Evolutionary conservation across 2,329 filamentous ascomycete species (phyloP), one percentile per base, ranked within the genome.

Genomic region (Exophiala mesophila): DNA sequence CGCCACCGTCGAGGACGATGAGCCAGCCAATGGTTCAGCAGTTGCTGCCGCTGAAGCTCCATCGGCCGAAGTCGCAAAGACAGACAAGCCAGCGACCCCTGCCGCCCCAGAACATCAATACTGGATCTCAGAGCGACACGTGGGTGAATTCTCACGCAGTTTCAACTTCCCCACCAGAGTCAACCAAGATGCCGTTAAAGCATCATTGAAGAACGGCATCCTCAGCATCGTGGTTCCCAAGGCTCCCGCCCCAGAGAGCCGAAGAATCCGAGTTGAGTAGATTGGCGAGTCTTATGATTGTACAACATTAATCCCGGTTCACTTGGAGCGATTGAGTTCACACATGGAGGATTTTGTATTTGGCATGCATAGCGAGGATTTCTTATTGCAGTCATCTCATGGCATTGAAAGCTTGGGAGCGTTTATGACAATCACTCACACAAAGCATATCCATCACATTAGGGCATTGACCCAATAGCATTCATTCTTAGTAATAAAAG

Each of bases 161-260:
- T 81, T 82, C 62, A 67, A 63, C 45, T 81, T 82, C 67, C 76
- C 78, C 1, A 62, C 64, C 2, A 65, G 71, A 21, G 72, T 82
- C 37, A 70, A 80, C 50, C 76, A 79, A 56, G 76, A 81, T 21
- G 66, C 62, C n/a, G 77, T 81, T 54, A 77, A 72, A 63, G 78
- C 78, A 15, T 73, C 63, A 39, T 58, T 82, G 60, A 80, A 76
- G 66, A 72, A 81, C 54, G 78, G 78, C 8, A 70, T 82, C 40
- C 61, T 82, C 39, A 72, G 64, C 41, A 69, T 82, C 30, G 55
- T 71, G 4, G 71, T 82, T 5, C 78, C 78, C 2, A 81, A 80
- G 66, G 67, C 70, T 18, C 59, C 66, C 44, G 66, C 67, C 10
- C 64, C 69, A 5, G 60, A 63, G 43, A 57, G 64, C 36, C 71